Conservation (phyloP, 2,329 filamentous ascomycete genomes). For the Septoria linicola region DNA sequence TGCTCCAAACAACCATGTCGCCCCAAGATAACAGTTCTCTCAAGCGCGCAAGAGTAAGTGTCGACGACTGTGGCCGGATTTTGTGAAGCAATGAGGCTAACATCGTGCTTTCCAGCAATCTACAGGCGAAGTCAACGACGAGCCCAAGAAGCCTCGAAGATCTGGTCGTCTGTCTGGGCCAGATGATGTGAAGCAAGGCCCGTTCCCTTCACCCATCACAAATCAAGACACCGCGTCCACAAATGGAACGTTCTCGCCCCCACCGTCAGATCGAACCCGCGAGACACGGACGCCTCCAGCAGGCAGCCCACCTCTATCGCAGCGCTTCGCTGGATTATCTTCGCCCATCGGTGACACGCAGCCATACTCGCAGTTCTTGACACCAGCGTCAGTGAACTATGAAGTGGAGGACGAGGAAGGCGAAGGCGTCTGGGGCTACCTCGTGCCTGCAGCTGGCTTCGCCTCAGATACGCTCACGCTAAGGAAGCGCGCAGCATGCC, state of each 20-base stretch:
- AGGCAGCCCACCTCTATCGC: conserved; percentile 31
- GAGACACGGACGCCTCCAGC: conserved; percentile 45
- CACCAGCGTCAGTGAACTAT: conserved; percentile 68
- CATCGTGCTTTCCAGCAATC: conserved; percentile 56
- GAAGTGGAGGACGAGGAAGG: conserved; percentile 81
- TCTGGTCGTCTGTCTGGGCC: conserved; percentile 63
- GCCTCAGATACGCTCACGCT: conserved; percentile 63
- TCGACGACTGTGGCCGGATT: too few relatives aligned
- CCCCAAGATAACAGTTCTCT: conserved; percentile 72
- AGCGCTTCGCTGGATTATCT: conserved; percentile 46
- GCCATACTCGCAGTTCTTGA: conserved; percentile 75
- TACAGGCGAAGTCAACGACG: conserved; percentile 61
- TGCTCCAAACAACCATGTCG: too few relatives aligned
- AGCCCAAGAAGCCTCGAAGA: conserved; percentile 80
- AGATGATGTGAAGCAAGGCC: conserved; percentile 54
- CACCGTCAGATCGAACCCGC: conserved; percentile 31
- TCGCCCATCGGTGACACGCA: conserved; percentile 70
- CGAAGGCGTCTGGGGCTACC: conserved; percentile 93
- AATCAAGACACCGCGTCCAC: conserved; percentile 63
- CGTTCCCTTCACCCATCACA: conserved; percentile 80
- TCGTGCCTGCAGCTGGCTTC: conserved; percentile 69
- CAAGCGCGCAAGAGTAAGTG: conserved; percentile 73
- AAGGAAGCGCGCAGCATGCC: conserved; percentile 70
- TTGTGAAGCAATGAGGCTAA: conserved; percentile 8
- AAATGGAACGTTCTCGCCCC: conserved; percentile 4